phyloP scores from a whole-genome alignment of 2,329 filamentous ascomycete species.

The Diaporthe vaccinii region DNA sequence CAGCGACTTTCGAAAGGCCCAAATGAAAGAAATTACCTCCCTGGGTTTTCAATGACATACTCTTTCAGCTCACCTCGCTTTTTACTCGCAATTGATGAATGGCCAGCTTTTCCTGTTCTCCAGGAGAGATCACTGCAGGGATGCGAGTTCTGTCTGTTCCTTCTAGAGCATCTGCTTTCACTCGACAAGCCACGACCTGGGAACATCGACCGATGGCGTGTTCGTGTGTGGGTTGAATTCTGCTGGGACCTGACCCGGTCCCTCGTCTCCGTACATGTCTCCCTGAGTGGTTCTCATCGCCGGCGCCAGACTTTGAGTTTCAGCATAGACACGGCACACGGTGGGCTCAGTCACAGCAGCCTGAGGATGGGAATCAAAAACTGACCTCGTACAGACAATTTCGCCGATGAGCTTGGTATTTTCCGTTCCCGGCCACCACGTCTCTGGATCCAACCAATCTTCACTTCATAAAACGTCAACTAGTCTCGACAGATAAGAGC shows the following conservation, averaged over 20 bases:
- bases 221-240: neutral
- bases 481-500: neutral
- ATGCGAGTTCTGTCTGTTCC: neutral
- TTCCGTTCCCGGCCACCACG: neutral
- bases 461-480: neutral
- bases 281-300: neutral
- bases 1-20: neutral
- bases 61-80: neutral
- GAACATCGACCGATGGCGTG: neutral
- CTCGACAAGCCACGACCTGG: accelerated
- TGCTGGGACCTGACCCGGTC: neutral
- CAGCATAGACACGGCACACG: neutral
- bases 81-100: neutral
- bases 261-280: neutral
- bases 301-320: neutral
- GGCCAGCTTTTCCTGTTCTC: neutral
- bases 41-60: no score
- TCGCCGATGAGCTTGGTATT: neutral
- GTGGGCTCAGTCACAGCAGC: neutral
- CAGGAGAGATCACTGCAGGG: neutral
- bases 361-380: neutral
- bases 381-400: neutral
- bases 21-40: no score
- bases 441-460: neutral
- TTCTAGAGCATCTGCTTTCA: neutral